Conservation (phyloP, 441 rosid species). For the Eutrema salsugineum region DNA sequence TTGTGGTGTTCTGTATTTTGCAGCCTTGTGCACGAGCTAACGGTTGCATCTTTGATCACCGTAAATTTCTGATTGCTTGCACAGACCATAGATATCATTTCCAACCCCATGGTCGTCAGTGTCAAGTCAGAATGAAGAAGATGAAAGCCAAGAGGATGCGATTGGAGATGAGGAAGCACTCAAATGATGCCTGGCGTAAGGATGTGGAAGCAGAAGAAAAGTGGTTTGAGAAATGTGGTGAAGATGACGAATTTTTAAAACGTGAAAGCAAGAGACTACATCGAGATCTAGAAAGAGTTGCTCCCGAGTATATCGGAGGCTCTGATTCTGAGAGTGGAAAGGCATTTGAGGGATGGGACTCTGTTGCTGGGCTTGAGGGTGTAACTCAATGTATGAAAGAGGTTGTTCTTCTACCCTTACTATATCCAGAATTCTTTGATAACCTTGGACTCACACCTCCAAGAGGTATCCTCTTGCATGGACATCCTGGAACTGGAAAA, state of each 20-base stretch:
- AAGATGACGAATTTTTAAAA: slow-evolving; percentile 97
- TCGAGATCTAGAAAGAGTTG: slow-evolving; percentile 90
- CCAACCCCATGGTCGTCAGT: slow-evolving; percentile 74
- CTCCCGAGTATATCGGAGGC: slow-evolving; percentile 96
- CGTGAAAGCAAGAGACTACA: slow-evolving; percentile 97
- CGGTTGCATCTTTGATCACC: slow-evolving; percentile 97
- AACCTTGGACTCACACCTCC: slow-evolving; percentile 95
- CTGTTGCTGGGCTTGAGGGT: slow-evolving; percentile 97
- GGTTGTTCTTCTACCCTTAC: slow-evolving; percentile 88
- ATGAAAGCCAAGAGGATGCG: slow-evolving; percentile 84
- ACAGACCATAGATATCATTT: slow-evolving; percentile 86
- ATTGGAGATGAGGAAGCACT: slow-evolving; percentile 65
- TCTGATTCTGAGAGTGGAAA: slow-evolving; percentile 54
- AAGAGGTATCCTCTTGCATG: slow-evolving; percentile 96
- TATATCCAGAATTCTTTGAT: slow-evolving; percentile 93
- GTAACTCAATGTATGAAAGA: slow-evolving; percentile 96
- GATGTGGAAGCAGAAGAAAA: slow-evolving; percentile 98
- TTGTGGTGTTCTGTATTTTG: slow-evolving; percentile 35
- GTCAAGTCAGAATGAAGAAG: slow-evolving; percentile 59
- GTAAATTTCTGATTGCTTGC: slow-evolving; percentile 98
- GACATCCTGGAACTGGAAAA: slow-evolving; percentile 98
- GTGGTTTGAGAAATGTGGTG: slow-evolving; percentile 98
- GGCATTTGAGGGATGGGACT: slow-evolving; percentile 89
- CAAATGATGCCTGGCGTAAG: slow-evolving; percentile 88
- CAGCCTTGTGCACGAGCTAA: slow-evolving; percentile 98